Base-by-base conservation (phyloP, 208 protist species). In the Leishmania lainsoni region DNA sequence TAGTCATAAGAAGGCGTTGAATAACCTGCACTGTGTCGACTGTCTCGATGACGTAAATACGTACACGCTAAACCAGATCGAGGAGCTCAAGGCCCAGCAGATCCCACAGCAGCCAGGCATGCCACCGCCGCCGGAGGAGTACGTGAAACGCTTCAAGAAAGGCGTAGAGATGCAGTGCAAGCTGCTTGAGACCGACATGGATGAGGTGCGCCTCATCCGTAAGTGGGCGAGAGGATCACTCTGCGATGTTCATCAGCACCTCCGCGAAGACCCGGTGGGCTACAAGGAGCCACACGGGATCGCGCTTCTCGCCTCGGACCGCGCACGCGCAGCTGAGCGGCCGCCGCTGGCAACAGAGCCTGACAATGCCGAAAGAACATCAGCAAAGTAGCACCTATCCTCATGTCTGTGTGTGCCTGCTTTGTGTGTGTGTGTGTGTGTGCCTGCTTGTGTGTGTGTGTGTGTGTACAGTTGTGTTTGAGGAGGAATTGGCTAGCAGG, bases 1-100 rank as follows among this genome's bases (percentile, higher is more conserved):
- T 69, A 92, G 87, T 79, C 91, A 96, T 80, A 86, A 89, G 71
- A 91, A 89, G 86, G 91, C 93, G 16, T 77, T 96, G 22, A 83
- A 59, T 45, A 56, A 77, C 8, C 86, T 96, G 10, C 74, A 87
- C 35, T 96, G 93, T 78, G 83, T 91, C 32, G 93, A 96, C 87
- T 96, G 93, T 78, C 86, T 92, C 35, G 93, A 94, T 51, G 93
- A 96, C 81, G 91, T 96, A 16, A 89, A 89, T 49, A 69, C 68
- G 16, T 94, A 95, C 90, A 95, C 88, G 3, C 80, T 68, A 42
- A 54, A 86, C 69, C 91, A 94, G 77, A 88, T 92, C 48, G 90
- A 89, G 59, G 93, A 93, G 72, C 75, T 95, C 59, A 71, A 76
- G 48, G 76, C 49, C 59, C 90, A 93, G 80, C 77, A 74, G 51